Evolutionary conservation across 805 yeast genomes (phyloP).

Genomic region (Metschnikowia noctiluminum): DNA sequence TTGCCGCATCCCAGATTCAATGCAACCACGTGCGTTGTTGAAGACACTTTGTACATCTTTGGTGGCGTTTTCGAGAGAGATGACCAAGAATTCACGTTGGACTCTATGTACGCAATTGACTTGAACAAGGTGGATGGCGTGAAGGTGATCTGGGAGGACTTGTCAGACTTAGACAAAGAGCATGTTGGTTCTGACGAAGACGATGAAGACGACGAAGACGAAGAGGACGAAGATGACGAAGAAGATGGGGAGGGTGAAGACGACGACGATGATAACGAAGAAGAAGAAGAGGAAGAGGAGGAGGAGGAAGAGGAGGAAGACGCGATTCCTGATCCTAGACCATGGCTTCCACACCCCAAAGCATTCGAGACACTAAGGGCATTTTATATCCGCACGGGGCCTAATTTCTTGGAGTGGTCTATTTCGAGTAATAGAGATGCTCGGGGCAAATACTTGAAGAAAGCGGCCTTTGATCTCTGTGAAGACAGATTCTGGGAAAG

Average conservation of each 20-base stretch:
- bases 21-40: conserved; percentile 78
- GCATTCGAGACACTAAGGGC: conserved; percentile 82
- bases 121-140: conserved; percentile 85
- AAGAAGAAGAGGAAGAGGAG: conserved; percentile 66
- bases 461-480: conserved; percentile 83
- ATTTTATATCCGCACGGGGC: conserved; percentile 83
- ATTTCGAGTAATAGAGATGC: conserved; percentile 80
- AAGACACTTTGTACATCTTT: conserved; percentile 76
- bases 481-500: conserved; percentile 99
- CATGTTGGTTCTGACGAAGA: conserved; percentile 64
- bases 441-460: conserved; percentile 86
- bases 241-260: conserved; percentile 46
- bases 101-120: conserved; percentile 83
- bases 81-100: conserved; percentile 80
- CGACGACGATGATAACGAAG: conserved; percentile 39
- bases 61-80: conserved; percentile 92
- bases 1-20: conserved; percentile 90
- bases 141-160: conserved; percentile 86
- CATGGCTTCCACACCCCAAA: conserved; percentile 97
- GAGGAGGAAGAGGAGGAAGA: conserved; percentile 63
- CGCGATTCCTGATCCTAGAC: conserved; percentile 84
- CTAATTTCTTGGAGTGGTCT: conserved; percentile 89
- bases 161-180: conserved; percentile 52
- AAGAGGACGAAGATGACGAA: conserved; percentile 58
- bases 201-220: conserved; percentile 45